Conservation (phyloP, 176 grass and related monocot species). For the Aegilops umbellulata region DNA sequence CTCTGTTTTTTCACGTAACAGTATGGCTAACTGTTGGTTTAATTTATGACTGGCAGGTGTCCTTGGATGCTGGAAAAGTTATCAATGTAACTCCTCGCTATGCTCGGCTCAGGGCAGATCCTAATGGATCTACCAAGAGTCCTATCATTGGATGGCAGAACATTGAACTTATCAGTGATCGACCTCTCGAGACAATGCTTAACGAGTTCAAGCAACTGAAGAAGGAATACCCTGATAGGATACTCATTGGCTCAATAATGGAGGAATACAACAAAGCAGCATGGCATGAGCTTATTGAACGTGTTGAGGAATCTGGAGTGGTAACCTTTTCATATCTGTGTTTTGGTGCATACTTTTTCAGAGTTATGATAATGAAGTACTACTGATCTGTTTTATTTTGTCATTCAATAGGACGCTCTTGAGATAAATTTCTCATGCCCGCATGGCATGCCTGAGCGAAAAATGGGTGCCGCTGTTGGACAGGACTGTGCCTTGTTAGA, state of each 20-base stretch:
- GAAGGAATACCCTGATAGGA: slow-evolving; percentile 87
- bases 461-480: slow-evolving; percentile 97
- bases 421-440: slow-evolving; percentile 99
- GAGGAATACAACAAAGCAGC: slow-evolving; percentile 97
- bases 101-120: slow-evolving; percentile 71
- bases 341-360: slow-evolving; percentile 9
- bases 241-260: slow-evolving; percentile 98
- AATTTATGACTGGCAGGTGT: slow-evolving; percentile 56
- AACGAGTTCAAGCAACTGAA: slow-evolving; percentile 93
- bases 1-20: neutral
- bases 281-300: slow-evolving; percentile 96
- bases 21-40: slow-evolving; percentile 22
- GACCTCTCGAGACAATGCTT: slow-evolving; percentile 89
- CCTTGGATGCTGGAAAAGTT: slow-evolving; percentile 92
- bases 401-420: slow-evolving; percentile 68
- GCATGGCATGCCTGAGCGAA: slow-evolving; percentile 98
- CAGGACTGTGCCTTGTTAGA: slow-evolving; percentile 89
- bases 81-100: slow-evolving; percentile 96
- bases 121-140: slow-evolving; percentile 76
- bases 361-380: neutral
- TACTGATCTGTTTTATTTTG: slow-evolving; percentile 15
- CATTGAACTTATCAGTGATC: slow-evolving; percentile 96
- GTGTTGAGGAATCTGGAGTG: slow-evolving; percentile 83
- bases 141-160: slow-evolving; percentile 97
- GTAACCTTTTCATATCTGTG: slow-evolving; percentile 24